phyloP scores from a whole-genome alignment of 2,329 filamentous ascomycete genomes.

The Fusarium multiceps region DNA sequence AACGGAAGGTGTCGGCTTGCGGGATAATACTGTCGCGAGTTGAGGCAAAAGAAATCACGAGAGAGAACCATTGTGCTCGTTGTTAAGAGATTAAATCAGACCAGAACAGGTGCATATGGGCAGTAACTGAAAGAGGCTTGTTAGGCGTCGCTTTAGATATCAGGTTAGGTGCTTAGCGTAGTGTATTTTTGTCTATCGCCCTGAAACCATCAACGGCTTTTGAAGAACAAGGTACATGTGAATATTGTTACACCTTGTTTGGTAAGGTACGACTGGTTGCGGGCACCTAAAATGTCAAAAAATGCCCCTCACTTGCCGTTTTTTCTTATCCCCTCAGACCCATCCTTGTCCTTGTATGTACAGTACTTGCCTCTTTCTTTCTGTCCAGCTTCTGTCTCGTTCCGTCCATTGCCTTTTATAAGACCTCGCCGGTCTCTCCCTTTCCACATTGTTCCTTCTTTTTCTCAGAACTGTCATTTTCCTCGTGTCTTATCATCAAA shows the following conservation, averaged over 20 bases:
- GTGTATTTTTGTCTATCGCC: background rate
- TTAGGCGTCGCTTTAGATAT: background rate
- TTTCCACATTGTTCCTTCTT: background rate
- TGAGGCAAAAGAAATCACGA: slow-evolving; percentile 14
- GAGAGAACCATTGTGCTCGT: background rate
- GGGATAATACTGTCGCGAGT: slow-evolving; percentile 24
- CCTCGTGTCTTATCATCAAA: background rate
- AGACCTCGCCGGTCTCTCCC: slow-evolving; percentile 13
- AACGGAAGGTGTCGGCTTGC: slow-evolving; percentile 34
- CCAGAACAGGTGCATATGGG: background rate
- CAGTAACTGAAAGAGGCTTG: background rate
- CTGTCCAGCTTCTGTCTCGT: slow-evolving; percentile 24
- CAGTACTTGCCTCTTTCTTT: background rate
- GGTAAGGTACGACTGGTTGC: slow-evolving; percentile 13
- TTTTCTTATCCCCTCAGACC: slow-evolving; percentile 22
- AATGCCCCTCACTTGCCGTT: slow-evolving; percentile 34
- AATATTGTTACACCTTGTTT: slow-evolving; percentile 1
- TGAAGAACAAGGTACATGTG: slow-evolving; percentile 10
- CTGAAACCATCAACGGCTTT: slow-evolving; percentile 20
- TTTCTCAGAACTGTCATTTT: background rate
- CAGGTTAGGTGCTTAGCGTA: background rate
- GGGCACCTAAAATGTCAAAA: slow-evolving; percentile 9
- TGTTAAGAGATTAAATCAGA: background rate
- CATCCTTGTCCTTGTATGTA: slow-evolving; percentile 14
- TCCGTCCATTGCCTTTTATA: slow-evolving; percentile 17